phyloP scores from a whole-genome alignment of 805 yeast genomes.

The Wickerhamomyces bisporus region DNA sequence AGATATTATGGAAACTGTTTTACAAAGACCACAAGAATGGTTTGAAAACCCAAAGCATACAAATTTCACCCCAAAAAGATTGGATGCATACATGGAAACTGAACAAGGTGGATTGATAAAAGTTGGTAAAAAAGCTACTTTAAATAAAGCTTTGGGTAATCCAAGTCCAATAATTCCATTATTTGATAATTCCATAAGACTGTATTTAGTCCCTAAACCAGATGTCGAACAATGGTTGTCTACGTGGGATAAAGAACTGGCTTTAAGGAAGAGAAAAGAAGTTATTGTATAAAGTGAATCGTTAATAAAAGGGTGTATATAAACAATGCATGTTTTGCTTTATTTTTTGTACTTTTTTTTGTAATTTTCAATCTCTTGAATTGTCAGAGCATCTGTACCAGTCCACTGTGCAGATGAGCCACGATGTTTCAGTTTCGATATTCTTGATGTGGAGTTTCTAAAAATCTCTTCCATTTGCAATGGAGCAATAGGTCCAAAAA shows the following conservation, averaged over 20 bases:
- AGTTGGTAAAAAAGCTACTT: conserved; percentile 69
- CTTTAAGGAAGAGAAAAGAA: conserved; percentile 41
- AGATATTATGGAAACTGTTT: conserved; percentile 55
- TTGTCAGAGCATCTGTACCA: conserved; percentile 39
- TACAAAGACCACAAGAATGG: conserved; percentile 67
- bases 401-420: conserved; percentile 47
- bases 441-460: conserved; percentile 32
- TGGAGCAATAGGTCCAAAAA: conserved; percentile 74
- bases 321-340: background rate
- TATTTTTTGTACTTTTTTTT: conserved; percentile 27
- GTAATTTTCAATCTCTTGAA: conserved; percentile 42
- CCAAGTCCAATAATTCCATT: conserved; percentile 66
- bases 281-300: background rate
- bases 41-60: conserved; percentile 53
- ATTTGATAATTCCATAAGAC: conserved; percentile 64
- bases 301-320: too few relatives aligned
- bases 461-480: conserved; percentile 68
- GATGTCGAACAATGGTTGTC: conserved; percentile 62
- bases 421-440: conserved; percentile 48
- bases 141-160: conserved; percentile 59
- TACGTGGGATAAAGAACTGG: conserved; percentile 58
- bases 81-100: conserved; percentile 81
- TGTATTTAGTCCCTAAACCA: conserved; percentile 74
- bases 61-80: conserved; percentile 51
- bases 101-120: conserved; percentile 78